phyloP scores from a whole-genome alignment of 805 yeast species.

The Schwanniomyces occidentalis region DNA sequence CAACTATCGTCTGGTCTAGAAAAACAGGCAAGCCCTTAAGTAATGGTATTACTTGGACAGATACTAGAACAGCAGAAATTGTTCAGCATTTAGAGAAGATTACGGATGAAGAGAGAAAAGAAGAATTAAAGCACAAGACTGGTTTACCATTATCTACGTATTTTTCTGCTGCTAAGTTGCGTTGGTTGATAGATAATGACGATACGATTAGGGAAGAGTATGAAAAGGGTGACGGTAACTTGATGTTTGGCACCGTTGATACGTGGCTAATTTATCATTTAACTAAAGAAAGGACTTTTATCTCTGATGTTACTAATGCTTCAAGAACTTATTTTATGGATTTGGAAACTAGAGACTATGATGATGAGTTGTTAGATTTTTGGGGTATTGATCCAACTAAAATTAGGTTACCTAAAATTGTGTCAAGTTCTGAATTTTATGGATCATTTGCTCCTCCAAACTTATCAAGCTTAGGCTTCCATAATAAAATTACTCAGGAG shows the following conservation, averaged over 20 bases:
- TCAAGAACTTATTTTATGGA: constrained; percentile 90
- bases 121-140: constrained; percentile 59
- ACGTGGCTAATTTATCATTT: constrained; percentile 89
- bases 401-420: constrained; percentile 72
- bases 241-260: constrained; percentile 93
- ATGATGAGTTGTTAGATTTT: constrained; percentile 68
- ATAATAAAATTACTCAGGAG: constrained; percentile 50
- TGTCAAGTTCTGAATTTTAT: constrained; percentile 74
- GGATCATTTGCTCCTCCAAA: constrained; percentile 71
- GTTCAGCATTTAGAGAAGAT: constrained; percentile 61
- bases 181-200: constrained; percentile 86
- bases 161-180: constrained; percentile 85
- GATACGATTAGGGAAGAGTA: constrained; percentile 64
- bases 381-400: constrained; percentile 76
- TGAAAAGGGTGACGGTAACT: constrained; percentile 64
- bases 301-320: constrained; percentile 90
- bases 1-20: constrained; percentile 85
- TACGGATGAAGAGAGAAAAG: constrained; percentile 55
- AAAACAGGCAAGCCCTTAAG: constrained; percentile 79
- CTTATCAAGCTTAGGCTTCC: constrained; percentile 51
- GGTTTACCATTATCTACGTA: constrained; percentile 91
- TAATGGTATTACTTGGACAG: constrained; percentile 96
- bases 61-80: constrained; percentile 77
- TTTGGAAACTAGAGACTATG: constrained; percentile 72
- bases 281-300: constrained; percentile 66